Conservation (phyloP, 1,284 basidiomycete genomes). For the Coniferiporia sulphurascens region DNA sequence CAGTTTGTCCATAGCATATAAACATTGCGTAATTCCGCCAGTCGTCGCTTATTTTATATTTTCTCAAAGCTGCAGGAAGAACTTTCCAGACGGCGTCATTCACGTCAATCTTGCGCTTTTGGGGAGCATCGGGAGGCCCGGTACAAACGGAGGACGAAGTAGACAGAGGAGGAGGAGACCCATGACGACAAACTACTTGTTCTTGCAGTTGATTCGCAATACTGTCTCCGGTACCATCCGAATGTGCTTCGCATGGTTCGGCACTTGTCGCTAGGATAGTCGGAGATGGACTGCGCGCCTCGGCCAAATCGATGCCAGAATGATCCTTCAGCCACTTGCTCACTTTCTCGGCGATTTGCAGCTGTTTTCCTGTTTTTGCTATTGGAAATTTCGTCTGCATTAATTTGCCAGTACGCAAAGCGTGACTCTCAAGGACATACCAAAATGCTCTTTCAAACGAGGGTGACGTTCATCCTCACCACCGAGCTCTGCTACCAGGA, state of each 20-base stretch:
- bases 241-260: not conserved
- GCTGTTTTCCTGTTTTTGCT: not conserved
- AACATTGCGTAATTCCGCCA: slow-evolving; percentile 60
- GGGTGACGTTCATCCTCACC: not conserved
- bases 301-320: not conserved
- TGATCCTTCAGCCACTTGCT: not conserved
- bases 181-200: not conserved
- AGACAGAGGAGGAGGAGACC: too few relatives aligned
- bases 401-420: too few relatives aligned
- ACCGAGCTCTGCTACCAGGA: not conserved
- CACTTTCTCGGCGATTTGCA: not conserved
- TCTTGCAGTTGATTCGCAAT: not conserved
- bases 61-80: slow-evolving; percentile 55
- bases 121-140: slow-evolving; percentile 10
- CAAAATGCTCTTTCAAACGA: not conserved
- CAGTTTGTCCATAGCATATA: slow-evolving; percentile 53
- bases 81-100: slow-evolving; percentile 62
- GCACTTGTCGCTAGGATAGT: not conserved
- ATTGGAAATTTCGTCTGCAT: not conserved
- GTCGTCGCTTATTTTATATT: slow-evolving; percentile 59
- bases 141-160: too few relatives aligned
- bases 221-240: not conserved
- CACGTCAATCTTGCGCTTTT: slow-evolving; percentile 31
- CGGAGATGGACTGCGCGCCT: not conserved
- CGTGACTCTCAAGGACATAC: not conserved